Evolutionary conservation across 2,329 filamentous ascomycete genomes (phyloP).

Genomic region (Fusarium albidum): DNA sequence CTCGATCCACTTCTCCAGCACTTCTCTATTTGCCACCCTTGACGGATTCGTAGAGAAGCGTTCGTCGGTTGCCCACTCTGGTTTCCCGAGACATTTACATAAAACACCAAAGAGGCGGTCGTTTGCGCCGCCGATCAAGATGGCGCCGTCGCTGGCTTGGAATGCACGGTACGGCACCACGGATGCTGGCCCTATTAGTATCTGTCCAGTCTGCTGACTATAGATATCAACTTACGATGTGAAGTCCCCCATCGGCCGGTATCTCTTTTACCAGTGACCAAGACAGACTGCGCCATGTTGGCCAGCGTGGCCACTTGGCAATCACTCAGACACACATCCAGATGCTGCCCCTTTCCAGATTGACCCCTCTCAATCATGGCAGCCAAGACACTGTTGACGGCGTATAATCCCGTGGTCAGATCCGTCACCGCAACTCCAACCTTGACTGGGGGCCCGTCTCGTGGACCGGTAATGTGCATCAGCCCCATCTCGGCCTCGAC

Average conservation of each 20-base stretch:
- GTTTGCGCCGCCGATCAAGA: conserved; percentile 74
- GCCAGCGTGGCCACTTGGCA: conserved; percentile 93
- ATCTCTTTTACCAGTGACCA: conserved; percentile 87
- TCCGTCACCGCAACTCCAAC: conserved; percentile 97
- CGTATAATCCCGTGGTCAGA: conserved; percentile 91
- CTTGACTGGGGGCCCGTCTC: conserved; percentile 90
- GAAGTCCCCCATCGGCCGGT: conserved; percentile 92
- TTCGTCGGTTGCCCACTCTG: conserved; percentile 65
- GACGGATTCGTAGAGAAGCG: conserved; percentile 67
- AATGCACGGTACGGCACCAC: conserved; percentile 95
- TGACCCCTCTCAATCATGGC: conserved; percentile 76
- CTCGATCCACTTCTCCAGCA: conserved; percentile 82
- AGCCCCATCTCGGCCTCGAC: conserved; percentile 96
- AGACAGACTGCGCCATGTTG: conserved; percentile 89
- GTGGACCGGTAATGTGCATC: conserved; percentile 94
- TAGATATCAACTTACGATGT: conserved; percentile 74
- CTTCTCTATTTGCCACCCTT: conserved; percentile 73
- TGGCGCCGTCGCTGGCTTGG: conserved; percentile 71
- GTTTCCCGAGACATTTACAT: conserved; percentile 63
- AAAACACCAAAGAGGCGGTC: conserved; percentile 71
- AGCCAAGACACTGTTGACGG: conserved; percentile 92
- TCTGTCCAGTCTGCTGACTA: too few relatives aligned
- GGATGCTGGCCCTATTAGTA: conserved; percentile 64
- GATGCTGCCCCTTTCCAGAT: conserved; percentile 84
- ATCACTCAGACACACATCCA: conserved; percentile 89